Evolutionary conservation across 805 yeast species (phyloP).

Genomic region (Kodamaea laetipori): DNA sequence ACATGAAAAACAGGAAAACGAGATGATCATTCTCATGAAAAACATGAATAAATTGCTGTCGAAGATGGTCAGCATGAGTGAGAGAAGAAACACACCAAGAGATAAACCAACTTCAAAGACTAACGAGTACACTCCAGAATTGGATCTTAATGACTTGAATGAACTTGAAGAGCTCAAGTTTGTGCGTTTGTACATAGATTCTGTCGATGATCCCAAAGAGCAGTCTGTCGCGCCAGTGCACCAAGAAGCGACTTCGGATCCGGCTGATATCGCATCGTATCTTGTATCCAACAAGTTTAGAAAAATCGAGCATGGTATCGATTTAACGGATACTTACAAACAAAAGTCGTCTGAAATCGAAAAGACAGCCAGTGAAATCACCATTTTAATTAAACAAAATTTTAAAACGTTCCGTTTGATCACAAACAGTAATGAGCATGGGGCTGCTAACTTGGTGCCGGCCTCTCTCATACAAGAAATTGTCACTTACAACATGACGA

Average conservation of each 20-base stretch:
- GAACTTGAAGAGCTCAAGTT: slow-evolving; percentile 50
- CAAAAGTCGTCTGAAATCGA: slow-evolving; percentile 37
- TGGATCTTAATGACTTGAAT: slow-evolving; percentile 54
- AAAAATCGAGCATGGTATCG: slow-evolving; percentile 21
- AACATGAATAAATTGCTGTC: slow-evolving; percentile 89
- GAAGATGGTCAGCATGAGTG: slow-evolving; percentile 59
- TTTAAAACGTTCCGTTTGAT: slow-evolving; percentile 53
- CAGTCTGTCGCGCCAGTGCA: slow-evolving; percentile 29
- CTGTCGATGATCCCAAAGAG: slow-evolving; percentile 30
- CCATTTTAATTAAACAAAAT: slow-evolving; percentile 51
- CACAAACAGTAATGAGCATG: slow-evolving; percentile 18
- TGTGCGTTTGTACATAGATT: slow-evolving; percentile 48
- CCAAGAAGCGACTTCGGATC: slow-evolving; percentile 23
- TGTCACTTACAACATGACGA: slow-evolving; percentile 39
- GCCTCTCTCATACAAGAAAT: slow-evolving; percentile 33
- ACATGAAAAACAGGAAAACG: slow-evolving; percentile 44
- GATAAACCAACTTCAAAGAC: slow-evolving; percentile 21
- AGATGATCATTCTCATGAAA: slow-evolving; percentile 72
- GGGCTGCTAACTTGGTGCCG: slow-evolving; percentile 37
- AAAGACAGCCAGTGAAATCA: slow-evolving; percentile 47
- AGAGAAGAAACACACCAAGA: slow-evolving; percentile 20
- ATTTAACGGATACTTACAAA: slow-evolving; percentile 33
- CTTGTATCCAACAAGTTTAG: slow-evolving; percentile 21
- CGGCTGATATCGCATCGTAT: slow-evolving; percentile 20
- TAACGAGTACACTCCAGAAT: slow-evolving; percentile 44